These are phyloP conservation scores for Cornus controversa DNA, from an alignment of 148 eudicot species.

Conservation along the genomic window DNA sequence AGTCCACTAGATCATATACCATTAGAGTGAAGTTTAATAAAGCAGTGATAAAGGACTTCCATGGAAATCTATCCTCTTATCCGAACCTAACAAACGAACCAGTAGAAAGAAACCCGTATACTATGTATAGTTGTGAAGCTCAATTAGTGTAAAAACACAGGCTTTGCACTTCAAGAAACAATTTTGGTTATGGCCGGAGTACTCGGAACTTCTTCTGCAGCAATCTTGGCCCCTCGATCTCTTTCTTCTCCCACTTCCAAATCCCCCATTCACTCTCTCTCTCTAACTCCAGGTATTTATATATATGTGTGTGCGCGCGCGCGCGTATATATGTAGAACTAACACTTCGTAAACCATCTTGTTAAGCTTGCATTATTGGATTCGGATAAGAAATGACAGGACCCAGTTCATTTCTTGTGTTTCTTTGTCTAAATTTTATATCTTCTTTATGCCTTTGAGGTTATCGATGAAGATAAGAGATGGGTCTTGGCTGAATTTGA, in stretches of 20 bases:
- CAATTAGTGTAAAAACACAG: neutral
- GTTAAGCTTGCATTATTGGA: neutral
- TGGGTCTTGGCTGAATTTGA: conserved; percentile 8
- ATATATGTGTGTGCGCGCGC: neutral
- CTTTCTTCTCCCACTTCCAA: conserved; percentile 37
- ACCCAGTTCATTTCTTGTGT: neutral
- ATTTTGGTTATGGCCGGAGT: conserved; percentile 44
- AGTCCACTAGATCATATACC: neutral
- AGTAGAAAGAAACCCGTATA: neutral
- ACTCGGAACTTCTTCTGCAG: conserved; percentile 42
- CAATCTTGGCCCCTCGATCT: conserved; percentile 31
- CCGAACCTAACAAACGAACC: conserved; percentile 3
- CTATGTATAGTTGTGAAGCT: neutral
- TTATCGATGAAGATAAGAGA: neutral
- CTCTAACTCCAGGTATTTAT: conserved; percentile 29
- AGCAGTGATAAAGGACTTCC: neutral
- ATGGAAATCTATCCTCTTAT: conserved; percentile 45
- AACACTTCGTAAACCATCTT: too few species aligned
- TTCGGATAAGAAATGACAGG: neutral
- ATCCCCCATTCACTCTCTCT: conserved; percentile 20
- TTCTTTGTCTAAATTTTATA: neutral
- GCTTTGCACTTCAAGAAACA: neutral
- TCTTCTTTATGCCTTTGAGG: neutral
- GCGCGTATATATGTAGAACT: too few species aligned
- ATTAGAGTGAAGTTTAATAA: neutral